phyloP scores from a whole-genome alignment of 352 stramenopile genomes.

The Globisporangium nagaii region DNA sequence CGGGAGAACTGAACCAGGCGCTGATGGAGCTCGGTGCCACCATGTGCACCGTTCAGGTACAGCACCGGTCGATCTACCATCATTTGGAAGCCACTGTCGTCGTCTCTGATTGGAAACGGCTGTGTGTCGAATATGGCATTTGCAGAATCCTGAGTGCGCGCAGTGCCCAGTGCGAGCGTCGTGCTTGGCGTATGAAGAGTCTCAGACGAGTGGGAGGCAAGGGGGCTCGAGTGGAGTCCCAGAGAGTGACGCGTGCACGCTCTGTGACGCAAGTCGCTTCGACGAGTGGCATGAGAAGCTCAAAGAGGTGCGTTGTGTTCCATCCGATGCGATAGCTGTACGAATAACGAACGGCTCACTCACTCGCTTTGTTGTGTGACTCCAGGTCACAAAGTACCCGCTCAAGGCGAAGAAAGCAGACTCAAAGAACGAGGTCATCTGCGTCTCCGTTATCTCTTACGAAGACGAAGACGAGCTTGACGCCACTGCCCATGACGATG shows the following conservation, averaged over 20 bases:
- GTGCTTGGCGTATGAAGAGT: constrained; percentile 71
- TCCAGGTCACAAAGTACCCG: constrained; percentile 72
- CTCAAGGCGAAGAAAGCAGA: constrained; percentile 81
- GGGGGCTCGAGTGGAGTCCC: not conserved
- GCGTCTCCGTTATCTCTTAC: constrained; percentile 63
- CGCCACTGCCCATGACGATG: not conserved
- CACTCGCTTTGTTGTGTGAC: not conserved
- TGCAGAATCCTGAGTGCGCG: constrained; percentile 64
- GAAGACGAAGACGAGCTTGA: constrained; percentile 11
- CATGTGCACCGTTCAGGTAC: constrained; percentile 87
- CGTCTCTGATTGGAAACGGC: too few species aligned
- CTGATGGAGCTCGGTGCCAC: constrained; percentile 99
- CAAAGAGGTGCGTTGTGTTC: constrained; percentile 6
- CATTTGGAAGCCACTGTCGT: not conserved
- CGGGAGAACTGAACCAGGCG: constrained; percentile 96
- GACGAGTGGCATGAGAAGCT: constrained; percentile 43
- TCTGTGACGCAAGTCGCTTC: constrained; percentile 54
- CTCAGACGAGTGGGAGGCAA: constrained; percentile 5
- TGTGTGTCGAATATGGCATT: not conserved
- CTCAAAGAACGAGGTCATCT: constrained; percentile 70
- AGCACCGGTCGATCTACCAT: not conserved
- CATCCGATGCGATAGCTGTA: too few species aligned
- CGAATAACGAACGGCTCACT: not conserved
- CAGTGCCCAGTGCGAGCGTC: constrained; percentile 56
- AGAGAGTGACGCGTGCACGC: constrained; percentile 30